These are phyloP conservation scores for Coffea eugenioides DNA, from an alignment of 257 asterid species.

Conservation along the genomic window DNA sequence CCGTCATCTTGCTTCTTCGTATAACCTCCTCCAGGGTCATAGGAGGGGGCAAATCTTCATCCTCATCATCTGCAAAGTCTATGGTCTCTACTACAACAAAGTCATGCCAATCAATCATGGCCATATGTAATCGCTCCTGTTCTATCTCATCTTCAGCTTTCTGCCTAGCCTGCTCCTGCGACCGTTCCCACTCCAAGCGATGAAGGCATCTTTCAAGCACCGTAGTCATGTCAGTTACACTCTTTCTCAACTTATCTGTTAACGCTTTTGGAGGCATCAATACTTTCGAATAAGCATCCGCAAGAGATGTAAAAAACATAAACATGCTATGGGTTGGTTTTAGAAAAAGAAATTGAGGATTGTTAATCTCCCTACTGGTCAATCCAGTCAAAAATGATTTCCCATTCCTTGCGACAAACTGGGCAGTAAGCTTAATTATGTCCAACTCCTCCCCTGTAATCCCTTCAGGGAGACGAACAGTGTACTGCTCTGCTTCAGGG, in stretches of 20 bases:
- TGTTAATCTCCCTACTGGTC: slow-evolving; percentile 80
- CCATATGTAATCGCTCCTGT: slow-evolving; percentile 85
- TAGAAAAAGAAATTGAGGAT: slow-evolving; percentile 84
- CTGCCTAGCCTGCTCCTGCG: slow-evolving; percentile 95
- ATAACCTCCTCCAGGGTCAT: slow-evolving; percentile 96
- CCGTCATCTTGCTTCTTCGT: slow-evolving; percentile 84
- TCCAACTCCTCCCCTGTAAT: slow-evolving; percentile 92
- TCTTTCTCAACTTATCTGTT: slow-evolving; percentile 64
- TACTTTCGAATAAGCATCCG: slow-evolving; percentile 93
- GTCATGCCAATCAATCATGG: slow-evolving; percentile 98
- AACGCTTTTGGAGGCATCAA: slow-evolving; percentile 86
- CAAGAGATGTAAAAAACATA: slow-evolving; percentile 92
- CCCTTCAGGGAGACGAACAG: slow-evolving; percentile 92
- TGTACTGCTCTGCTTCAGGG: slow-evolving; percentile 89
- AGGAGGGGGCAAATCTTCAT: slow-evolving; percentile 89
- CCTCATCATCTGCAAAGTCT: slow-evolving; percentile 96
- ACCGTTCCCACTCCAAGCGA: slow-evolving; percentile 92
- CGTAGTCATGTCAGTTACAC: slow-evolving; percentile 79
- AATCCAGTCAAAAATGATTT: slow-evolving; percentile 85
- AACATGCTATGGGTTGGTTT: slow-evolving; percentile 96
- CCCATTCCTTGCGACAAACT: slow-evolving; percentile 93
- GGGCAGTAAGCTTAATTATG: slow-evolving; percentile 89
- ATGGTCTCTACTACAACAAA: slow-evolving; percentile 90
- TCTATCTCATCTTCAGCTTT: slow-evolving; percentile 93
- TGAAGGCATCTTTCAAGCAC: slow-evolving; percentile 83